Evolutionary conservation across 176 grass and related monocot species (phyloP), one percentile per base, ranked within the genome.

Genomic region (Poa pratensis): DNA sequence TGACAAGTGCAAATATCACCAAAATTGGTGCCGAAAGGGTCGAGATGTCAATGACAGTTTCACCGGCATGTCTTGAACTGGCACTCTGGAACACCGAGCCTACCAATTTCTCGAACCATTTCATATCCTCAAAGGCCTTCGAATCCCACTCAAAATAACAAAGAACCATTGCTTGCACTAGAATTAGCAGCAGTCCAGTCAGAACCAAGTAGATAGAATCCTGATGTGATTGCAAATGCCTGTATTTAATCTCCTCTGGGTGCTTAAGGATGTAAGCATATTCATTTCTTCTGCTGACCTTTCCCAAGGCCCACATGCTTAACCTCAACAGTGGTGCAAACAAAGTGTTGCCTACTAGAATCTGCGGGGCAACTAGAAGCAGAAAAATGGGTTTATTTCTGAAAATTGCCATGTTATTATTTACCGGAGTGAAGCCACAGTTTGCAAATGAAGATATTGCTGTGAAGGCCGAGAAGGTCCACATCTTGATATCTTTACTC

Each of bases 381-480:
- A 90, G 76, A 32, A 95, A 76, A 28, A 80, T 76, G 19, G 90
- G 73, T 30, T 95, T 86, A 23, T 78, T 52, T 70, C 48, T 72
- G 85, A 95, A 92, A 32, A 88, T 88, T 23, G 63, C 83, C 93
- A 95, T 92, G 54, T 92, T 95, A 78, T 92, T 86, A 85, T 90
- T 92, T 58, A 87, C 80, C 0, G 86, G 85, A 42, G 91, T 92
- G 73, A 95, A 80, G 18, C 93, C 88, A 4, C 90, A 89, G 67
- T 95, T 95, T 63, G 86, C 88, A 50, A 92, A 90, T n/a, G 86
- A 92, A 10, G 93, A 95, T 75, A 75, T 26, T 53, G 73, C 73
- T 53, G 48, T 53, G 48, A 89, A 84, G 75, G 86, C 40, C 7
- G 85, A 67, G 45, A 92, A 95, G 5, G 87, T 76, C 86, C 78